Evolutionary conservation across 768 basidiomycete genomes (phyloP), one percentile per base, ranked within the genome.

Genomic region (Cyathus striatus): DNA sequence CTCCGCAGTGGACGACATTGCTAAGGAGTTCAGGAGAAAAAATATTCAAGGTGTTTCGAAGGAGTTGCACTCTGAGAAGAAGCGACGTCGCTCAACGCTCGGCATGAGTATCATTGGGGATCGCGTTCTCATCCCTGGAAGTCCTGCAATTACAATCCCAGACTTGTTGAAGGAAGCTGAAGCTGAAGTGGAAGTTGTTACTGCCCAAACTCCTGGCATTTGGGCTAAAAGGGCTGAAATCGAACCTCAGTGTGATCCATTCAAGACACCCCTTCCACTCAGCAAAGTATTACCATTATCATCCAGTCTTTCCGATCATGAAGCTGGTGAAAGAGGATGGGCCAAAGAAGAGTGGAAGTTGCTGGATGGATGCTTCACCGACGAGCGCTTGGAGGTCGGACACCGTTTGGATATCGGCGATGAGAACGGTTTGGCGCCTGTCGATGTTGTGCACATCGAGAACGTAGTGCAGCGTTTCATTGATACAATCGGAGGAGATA

Each of bases 281-380:
- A 41, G 37, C 20, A 36, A 23, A 27, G n/a, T 23, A 18, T 23
- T 25, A 9, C 24, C 14, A 10, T 26, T 27, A 13, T 23, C n/a
- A 27, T 41, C 40, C 14, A 10, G 21, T 12, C n/a, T 26, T 10
- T 12, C 21, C 18, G 12, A 40, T 10, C 12, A 13, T 42, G 18
- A 23, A 12, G 14, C 7, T 22, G 27, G 33, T 21, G 44, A 40
- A 16, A 54, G 59, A 14, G 64, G 61, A 30, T 93, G 90, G 90
- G 69, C 72, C 3, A 84, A 83, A 53, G 75, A 76, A 17, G 85
- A 90, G 40, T 93, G 90, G 90, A 90, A 85, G 58, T 55, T 69
- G 38, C 68, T 93, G 38, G 90, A 92, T 59, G 76, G 76, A 18
- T 88, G 86, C 53, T 83, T 90, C 48, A 83, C 84, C 9, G 83